phyloP scores from a whole-genome alignment of 1,284 basidiomycete genomes.

The Irpex rosettiformis region DNA sequence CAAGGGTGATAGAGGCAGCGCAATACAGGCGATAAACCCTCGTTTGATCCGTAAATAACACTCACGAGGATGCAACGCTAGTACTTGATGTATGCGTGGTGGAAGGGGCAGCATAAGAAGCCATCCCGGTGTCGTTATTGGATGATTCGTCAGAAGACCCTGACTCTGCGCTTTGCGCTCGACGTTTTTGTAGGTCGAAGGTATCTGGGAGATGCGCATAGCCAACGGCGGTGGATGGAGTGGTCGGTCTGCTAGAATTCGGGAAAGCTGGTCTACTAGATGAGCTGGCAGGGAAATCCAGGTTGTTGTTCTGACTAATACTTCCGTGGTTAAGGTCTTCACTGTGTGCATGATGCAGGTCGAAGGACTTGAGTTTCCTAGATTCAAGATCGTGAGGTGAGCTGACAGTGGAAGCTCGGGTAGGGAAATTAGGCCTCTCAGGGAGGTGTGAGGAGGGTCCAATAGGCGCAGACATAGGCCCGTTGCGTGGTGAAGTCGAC shows the following conservation, averaged over 20 bases:
- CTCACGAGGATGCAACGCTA: slow-evolving; percentile 27
- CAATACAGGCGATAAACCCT: not conserved
- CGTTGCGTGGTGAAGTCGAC: slow-evolving; percentile 21
- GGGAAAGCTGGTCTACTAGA: slow-evolving; percentile 44
- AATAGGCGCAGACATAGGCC: slow-evolving; percentile 20
- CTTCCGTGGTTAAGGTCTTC: slow-evolving; percentile 65
- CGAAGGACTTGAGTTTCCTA: slow-evolving; percentile 37
- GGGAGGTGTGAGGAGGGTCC: slow-evolving; percentile 32
- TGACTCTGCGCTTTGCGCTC: slow-evolving; percentile 41
- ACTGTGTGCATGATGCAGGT: slow-evolving; percentile 52
- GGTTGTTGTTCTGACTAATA: slow-evolving; percentile 22
- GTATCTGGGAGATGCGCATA: slow-evolving; percentile 44
- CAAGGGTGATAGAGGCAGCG: not conserved
- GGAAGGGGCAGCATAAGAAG: slow-evolving; percentile 41
- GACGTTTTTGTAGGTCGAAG: slow-evolving; percentile 40
- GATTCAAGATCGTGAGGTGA: slow-evolving; percentile 50
- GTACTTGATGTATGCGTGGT: slow-evolving; percentile 35
- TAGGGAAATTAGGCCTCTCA: slow-evolving; percentile 51
- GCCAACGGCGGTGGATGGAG: slow-evolving; percentile 46
- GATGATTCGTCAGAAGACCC: slow-evolving; percentile 51
- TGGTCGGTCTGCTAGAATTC: slow-evolving; percentile 47
- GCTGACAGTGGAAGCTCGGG: slow-evolving; percentile 57
- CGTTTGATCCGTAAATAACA: slow-evolving; percentile 10
- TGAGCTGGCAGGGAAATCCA: slow-evolving; percentile 20
- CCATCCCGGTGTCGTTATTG: slow-evolving; percentile 37